Base-by-base conservation (phyloP, 768 basidiomycete genomes). In the Kwoniella sp. region DNA sequence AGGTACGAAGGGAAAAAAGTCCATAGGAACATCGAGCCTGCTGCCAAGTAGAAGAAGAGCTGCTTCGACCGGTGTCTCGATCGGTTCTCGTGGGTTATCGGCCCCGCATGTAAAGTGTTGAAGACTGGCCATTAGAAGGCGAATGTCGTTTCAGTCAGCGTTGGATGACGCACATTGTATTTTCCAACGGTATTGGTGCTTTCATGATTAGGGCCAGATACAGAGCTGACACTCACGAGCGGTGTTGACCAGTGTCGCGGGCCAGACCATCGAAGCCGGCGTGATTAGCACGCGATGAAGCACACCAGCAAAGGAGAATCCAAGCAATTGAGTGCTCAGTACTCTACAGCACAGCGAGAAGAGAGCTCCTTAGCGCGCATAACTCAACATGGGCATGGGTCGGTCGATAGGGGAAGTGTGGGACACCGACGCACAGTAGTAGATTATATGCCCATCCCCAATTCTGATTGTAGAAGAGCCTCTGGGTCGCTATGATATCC, bases 391-490 rank as follows among this genome's bases (percentile, higher is more conserved):
- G n/a, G n/a, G n/a, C n/a, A n/a, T n/a, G n/a, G n/a, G n/a, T n/a
- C n/a, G n/a, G n/a, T n/a, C n/a, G n/a, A n/a, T n/a, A n/a, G n/a
- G n/a, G n/a, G n/a, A n/a, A n/a, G n/a, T 44, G 17, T 44, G 40
- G 40, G 17, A 48, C 25, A 22, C 12, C 40, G 22, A 64, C 67
- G 44, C 13, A 64, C 63, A 68, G 29, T 19, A 68, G 30, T n/a
- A 70, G 13, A 25, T 70, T 66, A 44, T 70, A 70, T 6, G 66
- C 69, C 52, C 69, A 69, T 25, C 63, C 66, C 68, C 67, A 71
- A 25, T 48, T 55, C 56, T 74, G 70, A 40, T 71, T 65, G 58
- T 76, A 74, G 71, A 72, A 76, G 44, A 72, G 55, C 19, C 58
- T 29, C 49, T 68, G 67, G 22, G 60, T 71, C n/a, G 74, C 68